Conservation (phyloP, 1,284 basidiomycete species). For the Heimioporus retisporus region DNA sequence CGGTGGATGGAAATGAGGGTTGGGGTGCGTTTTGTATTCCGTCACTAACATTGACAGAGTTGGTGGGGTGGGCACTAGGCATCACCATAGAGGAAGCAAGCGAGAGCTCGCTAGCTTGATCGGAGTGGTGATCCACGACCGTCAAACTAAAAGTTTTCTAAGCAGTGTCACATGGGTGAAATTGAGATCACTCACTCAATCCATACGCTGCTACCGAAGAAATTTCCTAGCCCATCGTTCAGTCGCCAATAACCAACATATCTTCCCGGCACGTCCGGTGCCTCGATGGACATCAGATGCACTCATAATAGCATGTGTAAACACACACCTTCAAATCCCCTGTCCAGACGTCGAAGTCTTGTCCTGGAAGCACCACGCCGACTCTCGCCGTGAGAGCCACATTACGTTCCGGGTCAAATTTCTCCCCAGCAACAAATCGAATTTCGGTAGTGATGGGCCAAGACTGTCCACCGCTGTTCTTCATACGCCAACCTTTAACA, state of each 20-base stretch:
- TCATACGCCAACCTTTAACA: constrained; percentile 82
- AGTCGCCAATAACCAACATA: constrained; percentile 84
- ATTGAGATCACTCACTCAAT: constrained; percentile 64
- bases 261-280: constrained; percentile 77
- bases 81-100: constrained; percentile 78
- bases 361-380: constrained; percentile 64
- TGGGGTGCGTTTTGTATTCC: constrained; percentile 17
- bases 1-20: constrained; percentile 43
- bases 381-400: constrained; percentile 53
- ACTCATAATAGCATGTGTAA: neutral
- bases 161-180: constrained; percentile 6
- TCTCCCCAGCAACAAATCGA: constrained; percentile 75
- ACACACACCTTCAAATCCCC: constrained; percentile 73
- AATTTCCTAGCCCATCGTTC: constrained; percentile 62
- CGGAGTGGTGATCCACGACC: constrained; percentile 63
- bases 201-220: constrained; percentile 83
- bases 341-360: constrained; percentile 71
- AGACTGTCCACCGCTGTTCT: constrained; percentile 67
- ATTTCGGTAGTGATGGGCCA: constrained; percentile 80
- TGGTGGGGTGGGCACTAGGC: constrained; percentile 56
- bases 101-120: constrained; percentile 55
- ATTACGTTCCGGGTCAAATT: constrained; percentile 50
- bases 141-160: constrained; percentile 60
- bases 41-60: constrained; percentile 21
- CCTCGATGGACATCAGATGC: constrained; percentile 48